phyloP scores from a whole-genome alignment of 345 rosid species.

The Ceriops decandra region DNA sequence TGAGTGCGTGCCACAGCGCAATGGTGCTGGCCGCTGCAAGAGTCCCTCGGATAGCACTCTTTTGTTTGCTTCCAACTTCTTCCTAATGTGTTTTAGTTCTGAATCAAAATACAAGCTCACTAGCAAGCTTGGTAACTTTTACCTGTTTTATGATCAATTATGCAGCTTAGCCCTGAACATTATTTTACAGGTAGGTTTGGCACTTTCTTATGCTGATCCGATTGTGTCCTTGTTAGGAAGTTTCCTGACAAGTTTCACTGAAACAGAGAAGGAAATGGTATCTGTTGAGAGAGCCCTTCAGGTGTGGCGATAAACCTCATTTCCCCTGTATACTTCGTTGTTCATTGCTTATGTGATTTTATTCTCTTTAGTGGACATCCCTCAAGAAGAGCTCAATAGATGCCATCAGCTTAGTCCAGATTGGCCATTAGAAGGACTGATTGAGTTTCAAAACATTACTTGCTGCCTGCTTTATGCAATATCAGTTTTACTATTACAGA shows the following conservation, averaged over 20 bases:
- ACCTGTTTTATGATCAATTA: not conserved
- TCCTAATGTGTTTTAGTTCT: not conserved
- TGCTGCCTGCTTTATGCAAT: constrained; percentile 55
- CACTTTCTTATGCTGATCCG: constrained; percentile 89
- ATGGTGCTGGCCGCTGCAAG: too few species aligned
- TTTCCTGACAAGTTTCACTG: constrained; percentile 86
- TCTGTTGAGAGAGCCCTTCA: constrained; percentile 82
- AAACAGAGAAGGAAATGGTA: constrained; percentile 96
- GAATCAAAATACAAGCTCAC: not conserved
- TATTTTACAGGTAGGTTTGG: constrained; percentile 73
- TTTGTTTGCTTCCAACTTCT: too few species aligned
- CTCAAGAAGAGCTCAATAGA: constrained; percentile 68
- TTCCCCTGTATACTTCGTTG: not conserved
- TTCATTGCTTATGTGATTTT: not conserved
- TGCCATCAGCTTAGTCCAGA: constrained; percentile 36
- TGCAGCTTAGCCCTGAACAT: not conserved
- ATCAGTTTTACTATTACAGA: constrained; percentile 58
- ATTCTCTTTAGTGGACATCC: constrained; percentile 54
- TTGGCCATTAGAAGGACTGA: constrained; percentile 73
- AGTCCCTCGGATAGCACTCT: too few species aligned
- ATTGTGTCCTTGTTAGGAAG: constrained; percentile 76
- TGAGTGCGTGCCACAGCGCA: too few species aligned
- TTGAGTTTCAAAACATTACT: constrained; percentile 72
- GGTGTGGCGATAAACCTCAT: constrained; percentile 34
- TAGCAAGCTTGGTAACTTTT: not conserved